Conservation (phyloP, 1,284 basidiomycete species). For the Exobasidium cylindrosporum region DNA sequence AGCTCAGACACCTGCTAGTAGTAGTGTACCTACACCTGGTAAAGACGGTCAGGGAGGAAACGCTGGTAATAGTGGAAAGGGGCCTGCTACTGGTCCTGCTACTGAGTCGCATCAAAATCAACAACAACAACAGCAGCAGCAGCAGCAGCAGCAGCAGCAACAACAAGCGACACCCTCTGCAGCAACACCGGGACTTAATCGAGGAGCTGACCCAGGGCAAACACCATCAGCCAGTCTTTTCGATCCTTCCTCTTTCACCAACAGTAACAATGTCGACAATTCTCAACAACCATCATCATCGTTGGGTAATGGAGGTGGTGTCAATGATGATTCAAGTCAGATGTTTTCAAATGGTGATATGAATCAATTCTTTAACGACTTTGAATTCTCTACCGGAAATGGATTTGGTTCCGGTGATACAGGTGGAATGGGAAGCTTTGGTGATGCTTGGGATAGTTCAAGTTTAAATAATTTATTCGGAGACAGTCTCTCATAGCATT, state of each 20-base stretch:
- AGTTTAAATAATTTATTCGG: conserved; percentile 37
- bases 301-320: too few relatives aligned
- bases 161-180: conserved; percentile 5
- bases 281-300: conserved; percentile 7
- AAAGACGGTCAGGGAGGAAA: conserved; percentile 22
- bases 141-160: conserved; percentile 16
- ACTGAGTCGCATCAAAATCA: conserved; percentile 24
- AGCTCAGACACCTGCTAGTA: conserved; percentile 29
- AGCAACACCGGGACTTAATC: too few relatives aligned
- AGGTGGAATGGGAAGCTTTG: conserved; percentile 15
- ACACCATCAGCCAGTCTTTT: background rate
- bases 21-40: conserved; percentile 31
- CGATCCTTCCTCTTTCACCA: conserved; percentile 7
- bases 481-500: conserved; percentile 9
- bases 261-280: background rate
- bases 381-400: conserved; percentile 31
- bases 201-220: too few relatives aligned
- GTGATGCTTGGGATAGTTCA: conserved; percentile 31
- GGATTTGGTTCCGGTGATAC: conserved; percentile 5
- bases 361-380: conserved; percentile 50
- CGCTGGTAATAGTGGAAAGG: background rate
- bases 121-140: conserved; percentile 10
- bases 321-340: conserved; percentile 37
- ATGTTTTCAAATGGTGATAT: conserved; percentile 48
- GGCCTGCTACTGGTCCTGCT: conserved; percentile 15